A percentile compares a stretch with the other conserved stretches of the same genome.
Conservation (phyloP, 345 rosid genomes). For the Acer yangbiense region DNA sequence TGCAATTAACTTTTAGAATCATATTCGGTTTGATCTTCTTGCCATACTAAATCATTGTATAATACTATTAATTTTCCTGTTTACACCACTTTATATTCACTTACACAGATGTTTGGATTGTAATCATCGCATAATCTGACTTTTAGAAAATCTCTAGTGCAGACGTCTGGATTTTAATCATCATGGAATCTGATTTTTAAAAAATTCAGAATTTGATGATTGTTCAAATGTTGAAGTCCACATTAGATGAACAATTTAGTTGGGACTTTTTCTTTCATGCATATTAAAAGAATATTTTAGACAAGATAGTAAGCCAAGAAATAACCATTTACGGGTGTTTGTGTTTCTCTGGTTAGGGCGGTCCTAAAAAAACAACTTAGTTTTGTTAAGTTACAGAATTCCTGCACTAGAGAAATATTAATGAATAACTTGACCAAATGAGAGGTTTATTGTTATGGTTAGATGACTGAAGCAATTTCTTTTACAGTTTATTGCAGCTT, state of each 20-base stretch:
- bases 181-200: background rate
- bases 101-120: no score
- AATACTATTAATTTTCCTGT: background rate
- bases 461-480: conserved; percentile 22
- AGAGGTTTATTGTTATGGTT: background rate
- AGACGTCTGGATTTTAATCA: no score
- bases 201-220: no score
- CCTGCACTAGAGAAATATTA: no score
- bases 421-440: no score
- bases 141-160: no score
- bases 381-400: no score
- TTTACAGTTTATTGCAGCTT: conserved; percentile 94
- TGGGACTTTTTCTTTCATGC: background rate
- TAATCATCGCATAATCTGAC: no score
- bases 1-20: background rate
- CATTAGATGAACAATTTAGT: background rate
- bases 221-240: no score
- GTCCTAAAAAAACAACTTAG: no score
- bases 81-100: background rate
- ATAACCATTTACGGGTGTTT: background rate
- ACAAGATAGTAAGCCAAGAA: background rate
- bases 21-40: background rate
- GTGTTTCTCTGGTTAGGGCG: no score
- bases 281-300: background rate
- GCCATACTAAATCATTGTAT: background rate